A percentile compares a stretch with the other conserved stretches of the same genome.
Conservation (phyloP, 208 protist genomes). For the Leishmania martiniquensis region DNA sequence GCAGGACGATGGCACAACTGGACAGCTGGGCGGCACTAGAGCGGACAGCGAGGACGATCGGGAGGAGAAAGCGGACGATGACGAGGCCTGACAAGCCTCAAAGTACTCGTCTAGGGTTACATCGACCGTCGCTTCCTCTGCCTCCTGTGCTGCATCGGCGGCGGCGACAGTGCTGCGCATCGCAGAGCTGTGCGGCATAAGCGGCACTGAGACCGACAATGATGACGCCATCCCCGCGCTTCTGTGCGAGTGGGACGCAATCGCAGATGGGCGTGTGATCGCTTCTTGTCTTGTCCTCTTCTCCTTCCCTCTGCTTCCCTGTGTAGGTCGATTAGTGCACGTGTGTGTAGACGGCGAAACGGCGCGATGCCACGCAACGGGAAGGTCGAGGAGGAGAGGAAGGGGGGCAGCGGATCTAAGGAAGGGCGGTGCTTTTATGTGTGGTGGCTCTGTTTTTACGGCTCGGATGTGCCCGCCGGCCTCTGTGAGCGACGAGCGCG, state of each 20-base stretch:
- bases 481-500: not conserved
- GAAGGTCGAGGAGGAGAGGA: no score
- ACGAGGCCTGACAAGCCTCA: conserved; percentile 35
- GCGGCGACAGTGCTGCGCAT: not conserved
- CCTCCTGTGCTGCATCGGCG: not conserved
- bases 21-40: not conserved
- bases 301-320: not conserved
- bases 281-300: not conserved
- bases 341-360: not conserved
- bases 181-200: not conserved
- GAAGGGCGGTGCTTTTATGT: not conserved
- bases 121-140: conserved; percentile 12
- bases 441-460: not conserved
- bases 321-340: not conserved
- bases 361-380: not conserved
- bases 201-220: not conserved
- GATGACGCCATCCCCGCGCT: conserved; percentile 2
- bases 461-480: not conserved
- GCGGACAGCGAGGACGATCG: conserved; percentile 10
- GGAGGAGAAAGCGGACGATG: conserved; percentile 1
- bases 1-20: not conserved
- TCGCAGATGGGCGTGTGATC: not conserved
- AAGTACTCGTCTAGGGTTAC: conserved; percentile 53
- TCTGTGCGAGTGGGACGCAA: not conserved
- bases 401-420: not conserved